Percentiles rank a stretch among this genome's conserved stretches.
Conservation (phyloP, 352 stramenopile genomes). For the Pythium guiyangense region DNA sequence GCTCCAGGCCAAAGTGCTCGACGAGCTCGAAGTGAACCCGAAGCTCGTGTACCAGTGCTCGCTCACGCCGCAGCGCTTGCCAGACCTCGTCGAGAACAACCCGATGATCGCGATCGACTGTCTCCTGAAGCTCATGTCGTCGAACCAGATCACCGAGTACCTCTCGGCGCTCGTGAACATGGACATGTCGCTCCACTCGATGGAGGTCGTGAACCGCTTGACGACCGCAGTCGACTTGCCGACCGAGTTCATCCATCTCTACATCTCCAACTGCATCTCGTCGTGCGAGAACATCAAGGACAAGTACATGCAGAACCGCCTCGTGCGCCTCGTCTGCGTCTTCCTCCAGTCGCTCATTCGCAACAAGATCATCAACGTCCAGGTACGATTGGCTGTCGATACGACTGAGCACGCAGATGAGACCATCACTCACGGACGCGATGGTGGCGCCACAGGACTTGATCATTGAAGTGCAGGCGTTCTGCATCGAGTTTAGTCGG, state of each 20-base stretch:
- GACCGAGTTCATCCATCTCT: conserved; percentile 98
- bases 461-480: conserved; percentile 98
- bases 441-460: conserved; percentile 73
- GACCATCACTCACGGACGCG: too few relatives aligned
- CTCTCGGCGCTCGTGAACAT: conserved; percentile 96
- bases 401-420: background rate
- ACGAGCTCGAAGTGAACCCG: conserved; percentile 84
- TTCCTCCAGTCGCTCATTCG: conserved; percentile 98
- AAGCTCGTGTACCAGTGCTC: conserved; percentile 92
- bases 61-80: conserved; percentile 91
- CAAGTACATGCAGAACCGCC: conserved; percentile 97
- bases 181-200: conserved; percentile 98
- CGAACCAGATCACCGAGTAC: conserved; percentile 94
- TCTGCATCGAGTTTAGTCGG: conserved; percentile 99
- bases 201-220: conserved; percentile 96
- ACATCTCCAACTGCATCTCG: conserved; percentile 98
- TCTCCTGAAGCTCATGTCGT: conserved; percentile 89
- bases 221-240: conserved; percentile 91
- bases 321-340: conserved; percentile 97
- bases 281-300: conserved; percentile 98
- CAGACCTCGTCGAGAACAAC: conserved; percentile 98
- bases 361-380: conserved; percentile 99
- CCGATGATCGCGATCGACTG: conserved; percentile 97
- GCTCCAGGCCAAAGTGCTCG: conserved; percentile 88
- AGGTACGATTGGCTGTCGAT: conserved; percentile 45